These are phyloP conservation scores for Serpula lacrymans DNA, from an alignment of 768 basidiomycete species.

Conservation along the genomic window DNA sequence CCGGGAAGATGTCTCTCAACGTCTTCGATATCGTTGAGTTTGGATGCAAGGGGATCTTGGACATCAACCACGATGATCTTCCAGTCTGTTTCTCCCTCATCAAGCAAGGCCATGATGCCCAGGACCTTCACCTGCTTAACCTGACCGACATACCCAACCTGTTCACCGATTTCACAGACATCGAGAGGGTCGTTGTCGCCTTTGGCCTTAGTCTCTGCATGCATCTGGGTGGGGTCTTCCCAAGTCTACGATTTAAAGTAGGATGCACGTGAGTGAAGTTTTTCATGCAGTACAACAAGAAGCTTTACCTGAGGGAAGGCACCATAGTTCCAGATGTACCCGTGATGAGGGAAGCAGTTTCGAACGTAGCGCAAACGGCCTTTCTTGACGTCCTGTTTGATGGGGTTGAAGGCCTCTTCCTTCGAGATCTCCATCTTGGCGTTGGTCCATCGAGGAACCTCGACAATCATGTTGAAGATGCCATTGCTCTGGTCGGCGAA, in stretches of 20 bases:
- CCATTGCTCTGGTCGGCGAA: conserved; percentile 94
- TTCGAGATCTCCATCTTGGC: conserved; percentile 99
- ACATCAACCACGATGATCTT: conserved; percentile 99
- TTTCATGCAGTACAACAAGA: no score
- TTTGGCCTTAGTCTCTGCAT: conserved; percentile 97
- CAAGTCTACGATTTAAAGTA: conserved; percentile 63
- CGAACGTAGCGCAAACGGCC: conserved; percentile 94
- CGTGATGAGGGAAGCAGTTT: conserved; percentile 99
- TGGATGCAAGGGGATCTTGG: conserved; percentile 90
- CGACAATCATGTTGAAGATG: conserved; percentile 98
- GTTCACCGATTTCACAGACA: conserved; percentile 99
- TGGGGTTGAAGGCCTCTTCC: conserved; percentile 98
- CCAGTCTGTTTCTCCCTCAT: conserved; percentile 99
- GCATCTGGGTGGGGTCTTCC: conserved; percentile 86
- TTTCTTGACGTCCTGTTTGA: conserved; percentile 99
- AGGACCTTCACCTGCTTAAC: conserved; percentile 99
- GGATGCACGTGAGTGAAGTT: neutral
- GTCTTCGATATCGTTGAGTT: conserved; percentile 98
- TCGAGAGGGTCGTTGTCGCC: conserved; percentile 99
- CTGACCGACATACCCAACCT: conserved; percentile 94
- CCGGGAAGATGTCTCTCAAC: conserved; percentile 98
- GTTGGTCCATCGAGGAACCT: conserved; percentile 99
- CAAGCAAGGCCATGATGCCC: conserved; percentile 98
- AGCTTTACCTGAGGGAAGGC: conserved; percentile 89
- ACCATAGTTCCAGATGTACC: conserved; percentile 99